Evolutionary conservation across 2,329 filamentous ascomycete species (phyloP).

Genomic region (Hypoxylon sp.): DNA sequence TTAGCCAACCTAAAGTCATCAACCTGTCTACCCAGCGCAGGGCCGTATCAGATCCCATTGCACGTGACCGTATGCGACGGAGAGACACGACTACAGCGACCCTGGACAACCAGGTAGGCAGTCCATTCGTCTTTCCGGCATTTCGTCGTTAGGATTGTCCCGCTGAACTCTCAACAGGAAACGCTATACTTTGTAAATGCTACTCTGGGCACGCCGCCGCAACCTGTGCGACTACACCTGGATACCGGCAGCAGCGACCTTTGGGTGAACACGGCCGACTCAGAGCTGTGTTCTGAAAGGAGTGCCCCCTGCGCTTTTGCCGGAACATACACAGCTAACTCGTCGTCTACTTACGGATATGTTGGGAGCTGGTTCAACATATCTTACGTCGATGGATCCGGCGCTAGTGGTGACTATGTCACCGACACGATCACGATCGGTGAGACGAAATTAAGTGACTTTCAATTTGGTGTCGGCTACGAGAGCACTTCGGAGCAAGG

Average conservation of each 20-base stretch:
- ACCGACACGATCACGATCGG: slow-evolving; percentile 74
- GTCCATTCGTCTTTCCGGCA: neutral
- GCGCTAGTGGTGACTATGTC: slow-evolving; percentile 80
- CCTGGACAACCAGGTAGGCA: slow-evolving; percentile 65
- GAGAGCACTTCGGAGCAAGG: slow-evolving; percentile 67
- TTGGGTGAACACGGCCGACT: slow-evolving; percentile 73
- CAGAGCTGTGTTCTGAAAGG: slow-evolving; percentile 62
- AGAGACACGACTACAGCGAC: slow-evolving; percentile 53
- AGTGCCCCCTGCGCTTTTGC: slow-evolving; percentile 63
- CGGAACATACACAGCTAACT: slow-evolving; percentile 73
- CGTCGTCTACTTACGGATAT: slow-evolving; percentile 78
- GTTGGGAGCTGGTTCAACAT: slow-evolving; percentile 85
- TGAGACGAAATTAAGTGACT: slow-evolving; percentile 56
- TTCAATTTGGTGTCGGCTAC: slow-evolving; percentile 81
- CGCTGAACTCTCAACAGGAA: slow-evolving; percentile 52
- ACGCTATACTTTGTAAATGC: slow-evolving; percentile 71
- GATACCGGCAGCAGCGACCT: slow-evolving; percentile 76
- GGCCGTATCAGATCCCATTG: slow-evolving; percentile 51
- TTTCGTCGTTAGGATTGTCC: neutral
- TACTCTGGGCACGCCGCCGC: slow-evolving; percentile 68
- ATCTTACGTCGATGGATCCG: slow-evolving; percentile 82
- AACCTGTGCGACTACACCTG: slow-evolving; percentile 64
- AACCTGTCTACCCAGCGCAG: slow-evolving; percentile 54
- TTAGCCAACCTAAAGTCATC: slow-evolving; percentile 53
- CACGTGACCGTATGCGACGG: slow-evolving; percentile 56